Evolutionary conservation across 2,329 filamentous ascomycete species (phyloP).

Genomic region (Pseudogymnoascus sp.): DNA sequence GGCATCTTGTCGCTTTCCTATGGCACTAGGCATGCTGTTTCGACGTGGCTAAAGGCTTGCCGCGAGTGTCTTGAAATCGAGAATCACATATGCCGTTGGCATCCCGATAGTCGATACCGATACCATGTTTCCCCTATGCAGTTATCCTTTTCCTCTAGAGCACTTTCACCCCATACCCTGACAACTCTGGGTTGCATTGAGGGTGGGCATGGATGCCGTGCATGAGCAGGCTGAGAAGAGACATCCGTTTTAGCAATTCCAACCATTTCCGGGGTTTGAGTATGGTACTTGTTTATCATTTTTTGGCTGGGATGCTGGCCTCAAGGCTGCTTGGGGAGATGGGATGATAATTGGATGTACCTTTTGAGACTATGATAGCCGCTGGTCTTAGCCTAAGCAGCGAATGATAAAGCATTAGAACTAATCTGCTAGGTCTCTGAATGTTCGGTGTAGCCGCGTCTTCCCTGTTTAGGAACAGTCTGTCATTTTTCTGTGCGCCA

Average conservation of each 20-base stretch:
- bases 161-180: not conserved
- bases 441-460: constrained; percentile 3
- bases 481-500: not conserved
- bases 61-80: not conserved
- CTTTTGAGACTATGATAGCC: not conserved
- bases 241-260: not conserved
- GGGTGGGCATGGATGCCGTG: not conserved
- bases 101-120: not conserved
- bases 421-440: not conserved
- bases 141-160: not conserved
- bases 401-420: not conserved
- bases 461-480: not conserved
- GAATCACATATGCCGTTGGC: not conserved
- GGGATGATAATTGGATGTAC: not conserved
- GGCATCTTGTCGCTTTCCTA: constrained; percentile 4
- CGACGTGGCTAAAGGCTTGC: not conserved
- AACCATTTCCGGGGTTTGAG: not conserved
- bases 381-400: not conserved
- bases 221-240: constrained; percentile 1
- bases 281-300: not conserved
- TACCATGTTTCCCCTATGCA: constrained; percentile 1
- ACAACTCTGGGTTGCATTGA: not conserved
- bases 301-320: not conserved
- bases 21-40: not conserved
- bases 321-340: not conserved